Percentiles rank a stretch among this genome's conserved stretches.
Conservation (phyloP, 139 green algal species). For the Eudorina sp. region DNA sequence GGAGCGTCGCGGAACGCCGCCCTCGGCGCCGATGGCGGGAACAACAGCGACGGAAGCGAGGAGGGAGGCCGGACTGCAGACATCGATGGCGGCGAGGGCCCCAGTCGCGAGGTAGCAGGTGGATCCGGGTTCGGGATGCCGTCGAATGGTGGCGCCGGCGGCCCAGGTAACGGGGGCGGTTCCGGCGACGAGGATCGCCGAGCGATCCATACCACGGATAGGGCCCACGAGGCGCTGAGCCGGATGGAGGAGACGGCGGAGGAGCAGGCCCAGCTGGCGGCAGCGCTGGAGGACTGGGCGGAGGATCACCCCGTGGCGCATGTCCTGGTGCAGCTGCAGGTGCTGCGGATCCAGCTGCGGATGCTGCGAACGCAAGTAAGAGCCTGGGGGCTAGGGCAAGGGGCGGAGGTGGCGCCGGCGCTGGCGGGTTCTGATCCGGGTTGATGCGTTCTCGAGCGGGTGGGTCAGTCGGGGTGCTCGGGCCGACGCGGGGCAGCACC, state of each 20-base stretch:
- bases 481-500: too few relatives aligned
- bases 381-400: too few relatives aligned
- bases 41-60: neutral
- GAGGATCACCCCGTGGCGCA: constrained; percentile 21
- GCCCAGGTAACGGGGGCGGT: neutral
- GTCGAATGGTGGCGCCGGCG: neutral
- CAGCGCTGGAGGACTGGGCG: constrained; percentile 17
- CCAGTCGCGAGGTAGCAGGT: neutral
- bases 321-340: constrained; percentile 4
- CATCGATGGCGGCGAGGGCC: neutral
- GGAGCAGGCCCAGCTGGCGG: constrained; percentile 2
- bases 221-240: neutral
- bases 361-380: constrained; percentile 10
- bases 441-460: too few relatives aligned
- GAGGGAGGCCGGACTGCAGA: neutral
- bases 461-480: too few relatives aligned
- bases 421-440: too few relatives aligned
- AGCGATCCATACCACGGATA: neutral
- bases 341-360: constrained; percentile 28
- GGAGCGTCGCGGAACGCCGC: too few relatives aligned
- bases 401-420: too few relatives aligned
- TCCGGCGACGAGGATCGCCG: neutral
- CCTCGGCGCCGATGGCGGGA: neutral
- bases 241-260: neutral
- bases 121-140: too few relatives aligned